A percentile compares a stretch with the other conserved stretches of the same genome.
These are phyloP conservation scores for Podaxis rugospora DNA, from an alignment of 768 basidiomycete genomes.

Conservation along the genomic window DNA sequence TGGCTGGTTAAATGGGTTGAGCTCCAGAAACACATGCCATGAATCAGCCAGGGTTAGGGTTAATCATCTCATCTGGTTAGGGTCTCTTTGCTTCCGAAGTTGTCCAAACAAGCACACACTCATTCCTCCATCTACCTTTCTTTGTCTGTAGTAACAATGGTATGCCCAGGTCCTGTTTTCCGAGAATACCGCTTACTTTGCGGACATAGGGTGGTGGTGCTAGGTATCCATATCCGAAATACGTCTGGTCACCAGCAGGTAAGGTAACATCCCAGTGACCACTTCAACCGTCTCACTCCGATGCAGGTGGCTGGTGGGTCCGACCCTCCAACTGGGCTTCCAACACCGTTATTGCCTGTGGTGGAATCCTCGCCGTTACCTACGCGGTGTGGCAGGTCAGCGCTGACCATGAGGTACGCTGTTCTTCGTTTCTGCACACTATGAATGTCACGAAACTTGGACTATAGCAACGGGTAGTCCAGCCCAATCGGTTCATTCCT, in stretches of 20 bases:
- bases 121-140: background rate
- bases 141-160: conserved; percentile 13
- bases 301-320: conserved; percentile 93
- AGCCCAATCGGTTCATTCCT: conserved; percentile 69
- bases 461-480: conserved; percentile 48
- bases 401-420: conserved; percentile 74
- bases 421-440: background rate
- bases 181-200: background rate
- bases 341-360: conserved; percentile 73
- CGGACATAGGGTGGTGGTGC: conserved; percentile 65
- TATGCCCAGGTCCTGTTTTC: background rate
- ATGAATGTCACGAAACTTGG: background rate
- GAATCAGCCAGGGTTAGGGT: background rate
- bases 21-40: background rate
- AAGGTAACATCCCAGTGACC: conserved; percentile 7
- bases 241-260: conserved; percentile 95
- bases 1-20: background rate
- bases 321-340: conserved; percentile 85
- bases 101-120: background rate
- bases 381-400: conserved; percentile 68
- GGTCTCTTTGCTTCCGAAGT: background rate
- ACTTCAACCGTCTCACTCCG: conserved; percentile 8
- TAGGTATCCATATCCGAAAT: conserved; percentile 91
- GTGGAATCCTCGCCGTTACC: conserved; percentile 62
- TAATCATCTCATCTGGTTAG: background rate